Evolutionary conservation across 805 yeast species (phyloP), one percentile per base, ranked within the genome.

Genomic region (Scheffersomyces amazonensis): DNA sequence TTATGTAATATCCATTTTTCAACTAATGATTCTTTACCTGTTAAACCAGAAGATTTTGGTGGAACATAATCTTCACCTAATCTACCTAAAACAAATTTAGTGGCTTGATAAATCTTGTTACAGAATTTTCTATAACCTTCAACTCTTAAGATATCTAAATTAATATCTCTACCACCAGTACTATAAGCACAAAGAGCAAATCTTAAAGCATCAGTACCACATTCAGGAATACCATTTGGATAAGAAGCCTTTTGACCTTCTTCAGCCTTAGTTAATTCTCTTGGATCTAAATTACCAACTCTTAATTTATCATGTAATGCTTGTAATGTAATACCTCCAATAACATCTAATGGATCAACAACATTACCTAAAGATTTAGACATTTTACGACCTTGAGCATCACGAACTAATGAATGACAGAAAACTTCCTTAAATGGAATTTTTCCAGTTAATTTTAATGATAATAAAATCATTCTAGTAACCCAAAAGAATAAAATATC

Each of bases 61-160:
- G 99, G 98, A 41, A 65, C 61, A 66, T 87, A 93, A 59, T 82
- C 96, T 19, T 78, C 85, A 44, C 98, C 98, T 46, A 93, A 76
- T 64, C 95, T 82, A 81, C 90, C 81, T 66, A 93, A 73, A 31
- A 89, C 98, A 58, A 93, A 93, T 71, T 93, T 93, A 46, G 98
- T 90, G 38, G 99, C 99, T 72, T 93, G 98, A 76, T 88, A 93
- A 54, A 93, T 93, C 81, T 93, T 93, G 81, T 93, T 93, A 76
- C 99, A 89, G 86, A 93, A 93, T 78, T 93, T 93, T 71, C 99
- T 81, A 82, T 93, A 93, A 57, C 98, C 99, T 64, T 93, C 98
- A 50, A 93, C 96, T 71, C 98, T 85, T 62, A 88, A 73, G 53
- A 93, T 89, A 62, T 93, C 97, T 62, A 93, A 76, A 71, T 93